Evolutionary conservation across 345 rosid species (phyloP).

Genomic region (Bretschneidera sinensis): DNA sequence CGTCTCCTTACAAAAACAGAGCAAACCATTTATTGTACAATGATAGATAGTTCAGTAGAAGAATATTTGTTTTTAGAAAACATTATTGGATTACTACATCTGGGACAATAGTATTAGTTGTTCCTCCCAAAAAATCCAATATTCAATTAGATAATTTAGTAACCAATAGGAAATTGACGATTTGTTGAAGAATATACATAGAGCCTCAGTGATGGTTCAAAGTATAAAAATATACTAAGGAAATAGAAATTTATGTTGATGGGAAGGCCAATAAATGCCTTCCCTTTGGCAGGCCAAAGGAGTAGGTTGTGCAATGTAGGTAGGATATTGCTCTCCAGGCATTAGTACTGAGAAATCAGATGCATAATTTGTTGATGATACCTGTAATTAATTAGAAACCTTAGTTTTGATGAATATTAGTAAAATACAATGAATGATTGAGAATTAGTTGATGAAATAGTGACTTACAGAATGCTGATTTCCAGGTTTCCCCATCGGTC

Average conservation of each 20-base stretch:
- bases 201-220: not conserved
- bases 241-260: constrained; percentile 33
- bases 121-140: too few relatives aligned
- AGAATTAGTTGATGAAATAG: not conserved
- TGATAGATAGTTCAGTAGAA: too few relatives aligned
- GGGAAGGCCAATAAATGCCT: constrained; percentile 58
- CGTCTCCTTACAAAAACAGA: too few relatives aligned
- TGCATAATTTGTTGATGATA: constrained; percentile 29
- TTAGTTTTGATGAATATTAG: too few relatives aligned
- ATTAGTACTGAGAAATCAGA: constrained; percentile 75
- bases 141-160: too few relatives aligned
- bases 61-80: too few relatives aligned
- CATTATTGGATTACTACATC: too few relatives aligned
- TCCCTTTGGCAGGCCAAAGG: constrained; percentile 90
- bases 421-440: too few relatives aligned
- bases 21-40: too few relatives aligned
- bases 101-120: too few relatives aligned
- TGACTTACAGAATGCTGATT: constrained; percentile 41
- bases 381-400: constrained; percentile 27
- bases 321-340: constrained; percentile 79
- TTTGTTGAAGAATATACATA: too few relatives aligned
- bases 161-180: too few relatives aligned
- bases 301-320: constrained; percentile 79
- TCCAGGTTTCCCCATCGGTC: constrained; percentile 30
- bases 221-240: constrained; percentile 13